A percentile compares a stretch with the other conserved stretches of the same genome.
phyloP scores from a whole-genome alignment of 345 rosid genomes.

The Citrus unshiu region DNA sequence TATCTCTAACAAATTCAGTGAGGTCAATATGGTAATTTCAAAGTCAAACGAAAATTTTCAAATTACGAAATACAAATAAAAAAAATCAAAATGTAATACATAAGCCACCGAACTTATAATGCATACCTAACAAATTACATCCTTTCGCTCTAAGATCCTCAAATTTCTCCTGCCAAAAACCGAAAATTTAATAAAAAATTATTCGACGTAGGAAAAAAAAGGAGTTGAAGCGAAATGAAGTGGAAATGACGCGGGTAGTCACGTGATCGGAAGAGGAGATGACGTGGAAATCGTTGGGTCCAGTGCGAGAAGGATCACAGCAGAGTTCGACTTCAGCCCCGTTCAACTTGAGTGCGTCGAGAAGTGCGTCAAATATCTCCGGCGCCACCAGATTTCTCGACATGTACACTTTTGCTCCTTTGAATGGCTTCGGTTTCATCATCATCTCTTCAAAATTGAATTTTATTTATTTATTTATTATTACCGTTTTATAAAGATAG shows the following conservation, averaged over 20 bases:
- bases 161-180: conserved; percentile 73
- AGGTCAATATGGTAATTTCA: neutral
- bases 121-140: conserved; percentile 74
- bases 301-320: conserved; percentile 86
- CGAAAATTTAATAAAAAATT: neutral
- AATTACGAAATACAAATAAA: neutral
- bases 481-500: too few relatives aligned
- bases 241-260: conserved; percentile 14
- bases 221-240: neutral
- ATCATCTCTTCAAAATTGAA: conserved; percentile 13
- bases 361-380: conserved; percentile 78
- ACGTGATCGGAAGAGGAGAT: conserved; percentile 81
- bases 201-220: neutral
- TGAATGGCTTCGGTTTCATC: conserved; percentile 65
- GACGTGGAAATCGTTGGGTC: conserved; percentile 69
- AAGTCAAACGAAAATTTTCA: neutral
- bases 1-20: neutral
- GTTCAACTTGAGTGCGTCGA: conserved; percentile 76
- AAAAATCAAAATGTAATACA: neutral
- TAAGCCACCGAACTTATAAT: neutral
- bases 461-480: too few relatives aligned
- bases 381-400: conserved; percentile 86
- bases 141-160: conserved; percentile 77
- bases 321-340: conserved; percentile 87
- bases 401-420: conserved; percentile 72